Evolutionary conservation across 257 asterid genomes (phyloP), one percentile per base, ranked within the genome.

Genomic region (Penstemon barbatus): DNA sequence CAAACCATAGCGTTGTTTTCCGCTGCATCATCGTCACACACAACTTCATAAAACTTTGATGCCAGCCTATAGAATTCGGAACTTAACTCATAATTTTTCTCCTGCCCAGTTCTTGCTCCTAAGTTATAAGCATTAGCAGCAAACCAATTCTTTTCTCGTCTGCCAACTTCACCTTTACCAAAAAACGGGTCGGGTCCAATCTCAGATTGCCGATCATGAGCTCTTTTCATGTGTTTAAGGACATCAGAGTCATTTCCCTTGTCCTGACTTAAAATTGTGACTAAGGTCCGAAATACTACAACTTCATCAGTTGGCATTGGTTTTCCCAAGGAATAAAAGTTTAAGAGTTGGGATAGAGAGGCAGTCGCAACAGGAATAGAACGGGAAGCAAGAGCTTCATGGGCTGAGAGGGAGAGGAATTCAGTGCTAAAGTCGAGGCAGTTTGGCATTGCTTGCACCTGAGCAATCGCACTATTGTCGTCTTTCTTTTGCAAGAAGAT

Each of bases 381-480:
- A 68, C 76, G 79, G 77, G 90, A 87, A 59, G 96, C 91, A 61
- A 91, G 80, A 53, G 99, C 92, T 82, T 94, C 99, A 58, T 91
- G 99, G 69, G 97, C 99, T 38, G 96, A 61, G 67, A 94, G 91
- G 57, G 92, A 89, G 69, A 94, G 91, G 84, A 88, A 94, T 60
- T 94, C 97, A 37, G 87, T 80, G 79, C 84, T 90, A 86, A 94
- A 94, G 78, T 94, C 99, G 38, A 91, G 89, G 79, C 92, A 86
- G 85, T 81, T 87, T 65, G 95, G 84, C 97, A 94, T 87, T 63
- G 91, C 92, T 83, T 86, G 91, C 86, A 91, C 83, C 91, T 91
- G 96, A 76, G 86, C 63, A 57, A 83, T 86, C 13, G 99, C 97
- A 4, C 74, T 73, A 77, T 46, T 43, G 66, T 72, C 68, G 71